phyloP scores from a whole-genome alignment of 2,329 filamentous ascomycete genomes.

The Curvularia sp. region DNA sequence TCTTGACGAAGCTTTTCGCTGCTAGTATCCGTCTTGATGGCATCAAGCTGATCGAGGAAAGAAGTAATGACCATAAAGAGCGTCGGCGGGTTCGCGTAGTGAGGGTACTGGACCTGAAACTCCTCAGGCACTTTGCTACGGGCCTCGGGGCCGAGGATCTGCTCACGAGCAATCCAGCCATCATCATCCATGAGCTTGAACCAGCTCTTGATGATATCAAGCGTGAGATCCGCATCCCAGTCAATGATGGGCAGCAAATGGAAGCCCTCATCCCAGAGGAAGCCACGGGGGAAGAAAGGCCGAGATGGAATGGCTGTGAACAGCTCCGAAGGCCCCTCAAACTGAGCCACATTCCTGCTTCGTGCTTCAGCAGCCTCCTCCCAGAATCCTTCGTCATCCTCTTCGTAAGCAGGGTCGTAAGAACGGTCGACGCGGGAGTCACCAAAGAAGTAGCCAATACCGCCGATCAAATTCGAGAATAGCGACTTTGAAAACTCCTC shows the following conservation, averaged over 20 bases:
- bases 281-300: slow-evolving; percentile 95
- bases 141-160: slow-evolving; percentile 90
- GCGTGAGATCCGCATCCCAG: slow-evolving; percentile 85
- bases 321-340: slow-evolving; percentile 84
- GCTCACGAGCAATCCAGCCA: slow-evolving; percentile 96
- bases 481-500: slow-evolving; percentile 83
- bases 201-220: slow-evolving; percentile 93
- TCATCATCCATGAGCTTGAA: slow-evolving; percentile 95
- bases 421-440: slow-evolving; percentile 88
- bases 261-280: slow-evolving; percentile 98
- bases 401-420: slow-evolving; percentile 90
- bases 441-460: slow-evolving; percentile 94
- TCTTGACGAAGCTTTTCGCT: slow-evolving; percentile 47
- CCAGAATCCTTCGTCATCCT: slow-evolving; percentile 96
- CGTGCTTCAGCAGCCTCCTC: slow-evolving; percentile 85
- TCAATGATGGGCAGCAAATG: slow-evolving; percentile 90
- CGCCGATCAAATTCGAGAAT: slow-evolving; percentile 92
- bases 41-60: slow-evolving; percentile 79
- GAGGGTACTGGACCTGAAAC: slow-evolving; percentile 94
- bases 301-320: slow-evolving; percentile 91
- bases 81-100: slow-evolving; percentile 96
- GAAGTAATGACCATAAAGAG: slow-evolving; percentile 87
- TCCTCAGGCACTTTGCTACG: slow-evolving; percentile 92
- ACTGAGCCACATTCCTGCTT: slow-evolving; percentile 68
- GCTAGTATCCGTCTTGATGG: slow-evolving; percentile 45